Conservation (phyloP, 306 rosid genomes). For the Castanopsis chinensis region DNA sequence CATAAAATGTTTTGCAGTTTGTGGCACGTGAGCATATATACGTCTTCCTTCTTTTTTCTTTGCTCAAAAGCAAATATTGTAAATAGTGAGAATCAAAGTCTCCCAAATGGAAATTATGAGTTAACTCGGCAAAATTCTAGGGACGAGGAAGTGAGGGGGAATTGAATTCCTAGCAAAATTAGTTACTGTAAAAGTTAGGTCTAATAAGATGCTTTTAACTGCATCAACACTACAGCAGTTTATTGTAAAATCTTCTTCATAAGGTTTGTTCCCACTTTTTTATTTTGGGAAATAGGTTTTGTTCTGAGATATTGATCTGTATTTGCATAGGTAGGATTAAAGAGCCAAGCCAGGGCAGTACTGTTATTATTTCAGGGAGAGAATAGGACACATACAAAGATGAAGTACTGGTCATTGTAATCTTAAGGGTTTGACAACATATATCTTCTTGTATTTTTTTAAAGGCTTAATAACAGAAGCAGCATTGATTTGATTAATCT, state of each 20-base stretch:
- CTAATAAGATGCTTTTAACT: not conserved
- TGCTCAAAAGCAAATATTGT: constrained; percentile 52
- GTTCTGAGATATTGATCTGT: not conserved
- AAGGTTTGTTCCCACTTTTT: not conserved
- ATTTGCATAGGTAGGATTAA: not conserved
- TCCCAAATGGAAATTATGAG: constrained; percentile 30
- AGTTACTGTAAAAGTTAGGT: not conserved
- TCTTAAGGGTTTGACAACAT: not conserved
- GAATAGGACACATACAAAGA: not conserved
- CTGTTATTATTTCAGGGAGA: not conserved
- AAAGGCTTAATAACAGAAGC: not conserved
- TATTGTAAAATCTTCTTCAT: constrained; percentile 2
- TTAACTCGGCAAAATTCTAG: constrained; percentile 47
- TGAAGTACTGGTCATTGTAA: not conserved
- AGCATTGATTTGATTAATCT: not conserved
- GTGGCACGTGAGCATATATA: constrained; percentile 85
- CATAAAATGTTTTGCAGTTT: constrained; percentile 54
- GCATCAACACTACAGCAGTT: not conserved
- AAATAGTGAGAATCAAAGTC: constrained; percentile 27
- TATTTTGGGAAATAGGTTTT: not conserved
- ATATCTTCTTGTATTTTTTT: not conserved
- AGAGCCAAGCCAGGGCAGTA: not conserved
- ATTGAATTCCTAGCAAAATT: not conserved
- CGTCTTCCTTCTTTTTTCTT: constrained; percentile 78
- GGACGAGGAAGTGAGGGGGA: not conserved